A percentile compares a stretch with the other conserved stretches of the same genome.
Conservation (phyloP, 345 rosid species). For the Populus euphratica region DNA sequence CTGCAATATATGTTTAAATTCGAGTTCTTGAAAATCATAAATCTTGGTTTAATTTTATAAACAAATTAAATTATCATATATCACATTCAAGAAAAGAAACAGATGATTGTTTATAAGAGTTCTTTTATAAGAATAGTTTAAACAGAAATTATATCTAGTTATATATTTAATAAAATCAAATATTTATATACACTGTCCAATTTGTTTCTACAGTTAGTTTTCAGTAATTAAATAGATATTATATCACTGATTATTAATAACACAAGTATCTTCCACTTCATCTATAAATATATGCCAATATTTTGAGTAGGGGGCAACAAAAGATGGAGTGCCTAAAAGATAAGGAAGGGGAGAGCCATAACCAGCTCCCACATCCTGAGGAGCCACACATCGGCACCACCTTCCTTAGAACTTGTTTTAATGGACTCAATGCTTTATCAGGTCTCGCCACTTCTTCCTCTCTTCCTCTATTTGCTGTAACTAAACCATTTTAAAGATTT, state of each 20-base stretch:
- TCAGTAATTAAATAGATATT: background rate
- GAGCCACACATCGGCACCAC: constrained; percentile 40
- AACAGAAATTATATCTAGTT: too few species aligned
- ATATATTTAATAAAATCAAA: too few species aligned
- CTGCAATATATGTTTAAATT: too few species aligned
- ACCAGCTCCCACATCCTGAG: constrained; percentile 20
- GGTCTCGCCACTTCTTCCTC: constrained; percentile 29
- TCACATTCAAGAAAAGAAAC: too few species aligned
- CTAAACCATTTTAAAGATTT: background rate
- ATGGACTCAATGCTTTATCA: constrained; percentile 61
- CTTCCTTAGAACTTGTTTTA: constrained; percentile 61
- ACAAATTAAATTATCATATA: accelerated
- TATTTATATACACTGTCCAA: too few species aligned
- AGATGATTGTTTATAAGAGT: too few species aligned
- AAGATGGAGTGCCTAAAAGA: constrained; percentile 18
- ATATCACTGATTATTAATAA: background rate
- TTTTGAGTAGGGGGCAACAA: background rate
- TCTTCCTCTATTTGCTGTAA: background rate
- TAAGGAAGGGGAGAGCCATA: constrained; percentile 40
- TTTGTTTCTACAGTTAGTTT: background rate
- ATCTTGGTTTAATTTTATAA: too few species aligned
- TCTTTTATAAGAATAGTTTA: too few species aligned
- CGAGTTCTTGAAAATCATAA: too few species aligned
- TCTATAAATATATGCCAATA: background rate
- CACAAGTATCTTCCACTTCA: background rate